Conservation (phyloP, 805 yeast species). For the Suhomyces canberraensis region DNA sequence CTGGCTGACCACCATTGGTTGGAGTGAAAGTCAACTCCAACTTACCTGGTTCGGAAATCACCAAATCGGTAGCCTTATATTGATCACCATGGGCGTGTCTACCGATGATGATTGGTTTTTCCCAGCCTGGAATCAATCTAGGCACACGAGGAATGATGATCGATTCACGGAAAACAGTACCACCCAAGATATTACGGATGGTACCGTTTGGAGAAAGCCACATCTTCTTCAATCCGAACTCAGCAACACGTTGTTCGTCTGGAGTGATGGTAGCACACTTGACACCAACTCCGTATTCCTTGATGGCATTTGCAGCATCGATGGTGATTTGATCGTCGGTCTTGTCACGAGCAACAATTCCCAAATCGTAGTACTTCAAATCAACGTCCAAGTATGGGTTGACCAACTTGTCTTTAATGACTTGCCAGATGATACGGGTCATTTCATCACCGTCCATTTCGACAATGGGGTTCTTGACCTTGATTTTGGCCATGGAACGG, state of each 20-base stretch:
- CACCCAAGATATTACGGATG: constrained; percentile 90
- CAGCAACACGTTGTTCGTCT: constrained; percentile 91
- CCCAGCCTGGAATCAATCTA: constrained; percentile 87
- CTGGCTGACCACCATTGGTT: constrained; percentile 52
- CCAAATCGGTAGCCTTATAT: constrained; percentile 86
- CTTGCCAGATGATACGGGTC: constrained; percentile 94
- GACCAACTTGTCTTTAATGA: constrained; percentile 82
- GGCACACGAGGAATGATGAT: constrained; percentile 89
- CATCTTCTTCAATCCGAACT: constrained; percentile 89
- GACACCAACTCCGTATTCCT: constrained; percentile 87
- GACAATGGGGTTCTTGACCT: constrained; percentile 84
- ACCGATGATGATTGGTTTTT: constrained; percentile 92
- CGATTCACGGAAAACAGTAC: constrained; percentile 96
- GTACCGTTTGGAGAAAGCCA: constrained; percentile 98
- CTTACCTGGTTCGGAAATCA: constrained; percentile 76
- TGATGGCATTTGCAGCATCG: constrained; percentile 87
- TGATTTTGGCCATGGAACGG: constrained; percentile 47
- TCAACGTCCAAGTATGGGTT: constrained; percentile 83
- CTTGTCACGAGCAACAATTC: constrained; percentile 79
- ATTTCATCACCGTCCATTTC: constrained; percentile 98
- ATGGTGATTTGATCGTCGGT: constrained; percentile 86
- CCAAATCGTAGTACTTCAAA: constrained; percentile 86
- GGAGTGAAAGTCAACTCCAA: constrained; percentile 77
- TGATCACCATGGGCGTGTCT: constrained; percentile 98
- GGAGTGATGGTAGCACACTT: constrained; percentile 99